Conservation (phyloP, 2,329 filamentous ascomycete species). For the Colletotrichum falcatum region DNA sequence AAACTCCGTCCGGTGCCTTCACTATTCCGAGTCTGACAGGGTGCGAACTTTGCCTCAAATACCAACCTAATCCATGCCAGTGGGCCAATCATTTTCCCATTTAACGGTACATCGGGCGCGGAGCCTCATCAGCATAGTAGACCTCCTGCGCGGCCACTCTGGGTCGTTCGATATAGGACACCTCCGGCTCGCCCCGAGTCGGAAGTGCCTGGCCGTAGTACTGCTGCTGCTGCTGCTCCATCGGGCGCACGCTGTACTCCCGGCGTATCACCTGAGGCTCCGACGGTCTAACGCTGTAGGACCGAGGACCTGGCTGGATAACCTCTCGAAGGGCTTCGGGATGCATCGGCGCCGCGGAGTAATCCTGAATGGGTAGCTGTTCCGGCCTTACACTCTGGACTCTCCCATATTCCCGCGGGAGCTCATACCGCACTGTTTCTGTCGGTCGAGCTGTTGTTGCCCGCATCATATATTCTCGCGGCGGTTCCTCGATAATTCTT, state of each 20-base stretch:
- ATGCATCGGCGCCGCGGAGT: constrained; percentile 53
- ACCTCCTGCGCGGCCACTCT: constrained; percentile 56
- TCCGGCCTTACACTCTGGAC: constrained; percentile 58
- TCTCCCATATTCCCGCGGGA: constrained; percentile 57
- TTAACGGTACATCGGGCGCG: constrained; percentile 53
- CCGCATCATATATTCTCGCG: constrained; percentile 66
- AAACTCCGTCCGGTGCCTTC: not conserved
- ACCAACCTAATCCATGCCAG: not conserved
- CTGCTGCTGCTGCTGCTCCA: constrained; percentile 54
- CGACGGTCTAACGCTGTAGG: constrained; percentile 51
- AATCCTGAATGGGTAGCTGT: constrained; percentile 58
- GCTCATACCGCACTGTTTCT: constrained; percentile 57
- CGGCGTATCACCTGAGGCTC: constrained; percentile 48
- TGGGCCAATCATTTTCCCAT: not conserved
- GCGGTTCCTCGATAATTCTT: constrained; percentile 58
- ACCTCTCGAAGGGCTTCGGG: constrained; percentile 54
- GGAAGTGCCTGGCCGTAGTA: constrained; percentile 56
- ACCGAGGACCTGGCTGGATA: constrained; percentile 46
- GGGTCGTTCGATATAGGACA: constrained; percentile 60
- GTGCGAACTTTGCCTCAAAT: not conserved
- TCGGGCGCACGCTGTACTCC: constrained; percentile 57
- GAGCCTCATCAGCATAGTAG: constrained; percentile 58
- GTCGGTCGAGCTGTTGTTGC: constrained; percentile 69
- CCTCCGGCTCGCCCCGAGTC: constrained; percentile 51
- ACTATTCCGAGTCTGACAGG: not conserved